Base-by-base conservation (phyloP, 2,329 filamentous ascomycete genomes). In the Ambrosiella cleistominuta region DNA sequence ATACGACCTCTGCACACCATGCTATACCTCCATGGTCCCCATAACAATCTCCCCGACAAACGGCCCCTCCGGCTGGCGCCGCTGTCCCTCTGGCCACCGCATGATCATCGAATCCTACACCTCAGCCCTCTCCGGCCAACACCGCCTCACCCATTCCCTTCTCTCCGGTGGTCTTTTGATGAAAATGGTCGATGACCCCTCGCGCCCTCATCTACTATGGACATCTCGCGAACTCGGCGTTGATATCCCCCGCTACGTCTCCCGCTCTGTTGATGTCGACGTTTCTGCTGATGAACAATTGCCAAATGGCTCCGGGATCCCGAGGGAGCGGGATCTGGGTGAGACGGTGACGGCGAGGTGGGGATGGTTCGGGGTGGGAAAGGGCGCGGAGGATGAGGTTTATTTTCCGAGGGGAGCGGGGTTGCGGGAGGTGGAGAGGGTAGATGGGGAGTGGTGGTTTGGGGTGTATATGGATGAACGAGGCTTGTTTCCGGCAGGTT, bases 381-480 rank as follows among this genome's bases (percentile, higher is more conserved):
- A 59, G 15, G 61, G 61, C 0, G 78, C 78, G 1, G 74, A 73
- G 17, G 86, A 95, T 66, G 91, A 97, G 70, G 70, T 97, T 45
- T 69, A 83, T 62, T 96, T 97, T 64, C 91, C 91, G 0, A 82
- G 82, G 55, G 83, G 86, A 8, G 89, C 90, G 0, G 86, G 93
- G 68, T 79, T 97, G 12, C 76, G 77, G 6, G 91, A 97, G 71
- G 81, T 85, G 42, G 85, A 91, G 67, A 86, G 93, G 68, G 81
- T 94, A 53, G 95, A 95, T 67, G 86, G 84, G 15, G 89, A 95
- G 68, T 97, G 90, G 90, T 89, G 79, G 65, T 85, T 84, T 71
- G 91, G 91, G 0, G 81, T 82, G 36, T 96, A 95, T 73, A 89
- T 88, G 71, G 89, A 88, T 0, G 73, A 71, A 27, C 82, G 80